These are phyloP conservation scores for Ophiostoma himal-ulmi DNA, from an alignment of 2,329 filamentous ascomycete genomes.

Conservation along the genomic window DNA sequence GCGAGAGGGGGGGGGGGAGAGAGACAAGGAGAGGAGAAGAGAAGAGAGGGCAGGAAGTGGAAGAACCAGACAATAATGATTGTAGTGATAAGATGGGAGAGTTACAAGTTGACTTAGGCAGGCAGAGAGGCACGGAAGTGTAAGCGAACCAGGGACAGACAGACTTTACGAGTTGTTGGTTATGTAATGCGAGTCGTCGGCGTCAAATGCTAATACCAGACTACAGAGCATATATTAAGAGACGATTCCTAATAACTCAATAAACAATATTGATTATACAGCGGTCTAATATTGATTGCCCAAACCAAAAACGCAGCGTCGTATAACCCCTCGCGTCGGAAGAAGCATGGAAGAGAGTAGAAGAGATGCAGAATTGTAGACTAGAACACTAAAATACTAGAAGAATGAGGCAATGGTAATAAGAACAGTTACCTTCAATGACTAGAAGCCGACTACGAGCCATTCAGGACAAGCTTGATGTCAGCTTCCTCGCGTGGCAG, in stretches of 20 bases:
- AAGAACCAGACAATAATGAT: not conserved
- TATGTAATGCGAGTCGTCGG: not conserved
- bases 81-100: not conserved
- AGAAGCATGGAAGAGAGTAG: not conserved
- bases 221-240: too few relatives aligned
- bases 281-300: not conserved
- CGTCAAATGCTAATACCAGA: too few relatives aligned
- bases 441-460: not conserved
- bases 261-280: not conserved
- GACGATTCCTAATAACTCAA: not conserved
- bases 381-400: not conserved
- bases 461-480: not conserved
- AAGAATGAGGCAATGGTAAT: not conserved
- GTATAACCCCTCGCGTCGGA: not conserved
- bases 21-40: not conserved
- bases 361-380: too few relatives aligned
- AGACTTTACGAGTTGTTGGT: not conserved
- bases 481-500: constrained; percentile 12
- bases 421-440: not conserved
- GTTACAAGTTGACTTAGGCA: not conserved
- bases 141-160: too few relatives aligned
- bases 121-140: not conserved
- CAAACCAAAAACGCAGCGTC: not conserved
- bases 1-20: not conserved
- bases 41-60: not conserved